Evolutionary conservation across 106 monocot genomes (phyloP), one percentile per base, ranked within the genome.

Genomic region (Dioscorea zingiberensis): DNA sequence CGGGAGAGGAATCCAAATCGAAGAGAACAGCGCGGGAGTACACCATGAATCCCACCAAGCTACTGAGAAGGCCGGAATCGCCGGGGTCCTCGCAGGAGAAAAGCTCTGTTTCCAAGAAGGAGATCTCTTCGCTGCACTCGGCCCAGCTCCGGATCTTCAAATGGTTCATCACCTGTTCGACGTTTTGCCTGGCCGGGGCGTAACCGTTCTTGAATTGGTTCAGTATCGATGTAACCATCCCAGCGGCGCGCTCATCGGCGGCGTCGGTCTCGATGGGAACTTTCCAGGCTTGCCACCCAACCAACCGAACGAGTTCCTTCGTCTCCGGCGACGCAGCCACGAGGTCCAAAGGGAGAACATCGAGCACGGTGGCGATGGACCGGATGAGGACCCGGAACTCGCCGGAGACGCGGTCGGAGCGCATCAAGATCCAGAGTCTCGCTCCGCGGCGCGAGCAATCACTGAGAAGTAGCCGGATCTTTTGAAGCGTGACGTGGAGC

Each of bases 401-500:
- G 23, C 59, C 55, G 9, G 71, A 26, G 16, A 86, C 78, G 16
- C 62, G 53, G 7, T 69, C 77, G 49, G 88, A 74, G 30, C 63
- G 76, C 77, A 89, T 65, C 18, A 97, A 72, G 16, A 89, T 25
- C 80, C 67, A 80, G 0, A 97, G 44, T 19, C 78, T 62, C 13
- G 91, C 78, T n/a, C 82, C 91, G 0, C 55, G 56, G 30, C 71
- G 58, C 19, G 76, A 4, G 69, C 81, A 84, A 47, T 88, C 97
- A 3, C 29, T 15, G 19, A 97, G 49, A 26, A 92, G 68, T 18
- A 44, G 51, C 25, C 63, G 60, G 17, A 92, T 30, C 71, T 79
- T 85, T 59, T 84, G 97, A n/a, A 92, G 74, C 10, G 86, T 59
- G 53, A 86, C 77, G 67, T 89, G 80, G 63, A 97, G 81, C 64